phyloP scores from a whole-genome alignment of 495 filamentous ascomycete species.

The Penicillium dipodomyicola region DNA sequence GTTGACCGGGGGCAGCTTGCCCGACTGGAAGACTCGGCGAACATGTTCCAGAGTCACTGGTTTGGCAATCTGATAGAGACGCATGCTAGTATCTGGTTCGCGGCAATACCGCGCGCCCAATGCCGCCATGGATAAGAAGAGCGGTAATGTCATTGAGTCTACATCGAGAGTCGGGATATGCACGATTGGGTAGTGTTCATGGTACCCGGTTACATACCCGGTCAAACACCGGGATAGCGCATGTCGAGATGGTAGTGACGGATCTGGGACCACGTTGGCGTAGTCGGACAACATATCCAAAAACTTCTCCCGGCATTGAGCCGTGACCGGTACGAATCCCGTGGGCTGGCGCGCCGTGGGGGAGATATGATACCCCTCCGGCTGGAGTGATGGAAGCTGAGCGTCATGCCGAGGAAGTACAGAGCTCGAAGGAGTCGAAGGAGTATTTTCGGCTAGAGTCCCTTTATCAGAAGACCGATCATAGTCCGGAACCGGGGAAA shows the following conservation, averaged over 20 bases:
- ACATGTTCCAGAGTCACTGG: constrained; percentile 40
- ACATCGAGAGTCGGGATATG: constrained; percentile 62
- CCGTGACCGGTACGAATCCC: constrained; percentile 36
- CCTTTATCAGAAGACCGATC: constrained; percentile 25
- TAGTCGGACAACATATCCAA: constrained; percentile 27
- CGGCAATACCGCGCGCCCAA: constrained; percentile 63
- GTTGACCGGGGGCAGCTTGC: constrained; percentile 17
- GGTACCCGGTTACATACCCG: constrained; percentile 65
- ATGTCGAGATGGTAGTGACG: constrained; percentile 51
- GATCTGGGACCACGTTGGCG: constrained; percentile 38
- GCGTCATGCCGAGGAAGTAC: constrained; percentile 40
- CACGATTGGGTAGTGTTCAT: constrained; percentile 67
- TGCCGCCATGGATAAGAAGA: constrained; percentile 62
- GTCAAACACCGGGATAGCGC: constrained; percentile 64
- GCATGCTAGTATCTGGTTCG: constrained; percentile 42
- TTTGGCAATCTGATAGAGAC: constrained; percentile 50
- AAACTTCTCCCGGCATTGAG: constrained; percentile 37
- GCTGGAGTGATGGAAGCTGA: constrained; percentile 42
- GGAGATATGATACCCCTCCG: constrained; percentile 32
- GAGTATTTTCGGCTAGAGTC: constrained; percentile 13
- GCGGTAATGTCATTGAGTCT: constrained; percentile 53
- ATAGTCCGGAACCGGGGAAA: constrained; percentile 33
- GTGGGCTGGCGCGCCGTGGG: constrained; percentile 32
- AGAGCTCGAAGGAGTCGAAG: constrained; percentile 35
- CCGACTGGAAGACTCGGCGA: constrained; percentile 33